Base-by-base conservation (phyloP, 192 early-diverging fungal species). In the Linnemannia zychae region DNA sequence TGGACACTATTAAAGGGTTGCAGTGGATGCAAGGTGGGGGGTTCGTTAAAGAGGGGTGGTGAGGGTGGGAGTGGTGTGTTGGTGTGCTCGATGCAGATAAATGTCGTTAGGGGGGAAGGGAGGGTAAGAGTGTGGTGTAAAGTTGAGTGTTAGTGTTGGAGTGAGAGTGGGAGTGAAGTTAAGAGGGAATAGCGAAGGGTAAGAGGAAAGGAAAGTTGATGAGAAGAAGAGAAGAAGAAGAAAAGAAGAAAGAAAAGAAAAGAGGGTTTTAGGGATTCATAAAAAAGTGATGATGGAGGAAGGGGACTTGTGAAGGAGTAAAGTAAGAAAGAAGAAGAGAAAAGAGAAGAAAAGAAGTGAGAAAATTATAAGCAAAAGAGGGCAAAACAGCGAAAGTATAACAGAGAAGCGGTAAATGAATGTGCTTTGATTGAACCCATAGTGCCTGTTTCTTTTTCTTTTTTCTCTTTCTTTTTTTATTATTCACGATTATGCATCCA, bases 11-110 rank as follows among this genome's bases (percentile, higher is more conserved):
- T 73, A 44, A 18, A 37, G 75, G 65, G 33, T 70, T 77, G 76
- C 76, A 77, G 76, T 77, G 65, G 76, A 77, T 77, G 76, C 76
- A 77, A 70, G 67, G 66, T 68, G 76, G 57, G 76, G 76, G 76
- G 67, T 68, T 68, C 66, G 67, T 77, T 77, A 78, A 78, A 72
- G 33, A 38, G 46, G n/a, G 70, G 24, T 18, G 48, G 34, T 9
- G 49, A 28, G 72, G 34, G 50, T 65, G 37, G 33, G 31, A 38
- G 49, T 4, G 34, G 46, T 46, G 46, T 37, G 20, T 18, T 16
- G 28, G 70, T 40, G 46, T 71, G 70, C 40, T 71, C 46, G 31
- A 71, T 71, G 40, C 70, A 71, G 46, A 71, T 63, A 71, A 4
- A n/a, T 71, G 70, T 71, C 49, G 72, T 73, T 46, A 73, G 72